phyloP scores from a whole-genome alignment of 371 early-diverging fungal species.

The Apophysomyces sp. region DNA sequence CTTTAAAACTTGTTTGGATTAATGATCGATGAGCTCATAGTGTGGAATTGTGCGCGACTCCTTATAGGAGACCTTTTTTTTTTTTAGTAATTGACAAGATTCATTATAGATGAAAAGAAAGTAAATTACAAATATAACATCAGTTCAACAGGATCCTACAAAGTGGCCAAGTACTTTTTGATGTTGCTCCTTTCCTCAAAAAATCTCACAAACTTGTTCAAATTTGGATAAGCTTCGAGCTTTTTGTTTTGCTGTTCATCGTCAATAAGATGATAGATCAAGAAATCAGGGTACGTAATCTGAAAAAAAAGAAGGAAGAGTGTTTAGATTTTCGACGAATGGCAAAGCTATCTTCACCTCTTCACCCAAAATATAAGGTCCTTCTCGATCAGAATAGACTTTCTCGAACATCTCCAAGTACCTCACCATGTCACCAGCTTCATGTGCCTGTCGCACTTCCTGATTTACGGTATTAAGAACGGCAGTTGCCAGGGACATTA shows the following conservation, averaged over 20 bases:
- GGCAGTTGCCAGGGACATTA: conserved; percentile 62
- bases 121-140: too few species aligned
- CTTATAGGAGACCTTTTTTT: too few species aligned
- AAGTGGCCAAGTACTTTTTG: background rate
- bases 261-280: conserved; percentile 10
- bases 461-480: background rate
- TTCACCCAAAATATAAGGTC: conserved; percentile 10
- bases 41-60: too few species aligned
- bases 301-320: background rate
- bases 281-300: conserved; percentile 16
- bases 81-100: too few species aligned
- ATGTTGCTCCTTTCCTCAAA: conserved; percentile 2
- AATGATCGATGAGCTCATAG: too few species aligned
- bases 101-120: too few species aligned
- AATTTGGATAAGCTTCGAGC: conserved; percentile 3
- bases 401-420: conserved; percentile 4
- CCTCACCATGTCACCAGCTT: background rate
- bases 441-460: background rate
- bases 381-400: conserved; percentile 5
- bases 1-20: too few species aligned
- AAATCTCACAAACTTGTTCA: conserved; percentile 6
- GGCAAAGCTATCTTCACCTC: conserved; percentile 5
- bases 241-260: background rate
- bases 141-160: too few species aligned
- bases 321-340: conserved; percentile 52